These are phyloP conservation scores for Rhodocollybia butyracea DNA, from an alignment of 768 basidiomycete genomes.

Conservation along the genomic window DNA sequence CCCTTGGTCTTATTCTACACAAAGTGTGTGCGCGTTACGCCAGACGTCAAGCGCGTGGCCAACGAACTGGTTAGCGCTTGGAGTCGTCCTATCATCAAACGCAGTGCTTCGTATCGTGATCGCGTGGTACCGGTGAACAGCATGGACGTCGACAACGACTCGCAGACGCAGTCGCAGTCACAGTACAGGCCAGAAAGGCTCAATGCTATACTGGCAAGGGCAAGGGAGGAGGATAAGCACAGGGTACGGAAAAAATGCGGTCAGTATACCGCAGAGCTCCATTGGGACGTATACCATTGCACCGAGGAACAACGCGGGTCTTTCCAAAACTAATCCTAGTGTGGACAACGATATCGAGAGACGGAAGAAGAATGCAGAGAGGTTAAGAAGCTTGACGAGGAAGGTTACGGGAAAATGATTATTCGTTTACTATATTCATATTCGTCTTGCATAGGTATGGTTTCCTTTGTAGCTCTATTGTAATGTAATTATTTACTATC, in stretches of 20 bases:
- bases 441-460: too few species aligned
- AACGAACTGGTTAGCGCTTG: slow-evolving; percentile 80
- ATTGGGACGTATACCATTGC: slow-evolving; percentile 80
- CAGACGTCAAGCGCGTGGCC: slow-evolving; percentile 78
- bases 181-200: slow-evolving; percentile 48
- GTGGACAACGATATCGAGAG: slow-evolving; percentile 76
- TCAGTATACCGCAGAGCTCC: slow-evolving; percentile 76
- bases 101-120: slow-evolving; percentile 78
- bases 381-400: slow-evolving; percentile 61
- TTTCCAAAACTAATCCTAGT: slow-evolving; percentile 47
- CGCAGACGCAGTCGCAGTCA: background rate
- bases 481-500: background rate
- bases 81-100: slow-evolving; percentile 91
- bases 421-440: too few species aligned
- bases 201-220: slow-evolving; percentile 66
- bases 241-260: slow-evolving; percentile 75
- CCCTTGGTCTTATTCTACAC: slow-evolving; percentile 94
- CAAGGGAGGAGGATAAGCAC: slow-evolving; percentile 64
- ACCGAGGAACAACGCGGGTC: slow-evolving; percentile 55
- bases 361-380: slow-evolving; percentile 70
- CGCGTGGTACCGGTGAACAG: slow-evolving; percentile 58
- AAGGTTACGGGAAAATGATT: slow-evolving; percentile 31
- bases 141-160: slow-evolving; percentile 27
- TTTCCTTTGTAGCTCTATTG: too few species aligned
- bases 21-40: slow-evolving; percentile 85